Base-by-base conservation (phyloP, 129 eudicot genomes). In the Logfia minima region DNA sequence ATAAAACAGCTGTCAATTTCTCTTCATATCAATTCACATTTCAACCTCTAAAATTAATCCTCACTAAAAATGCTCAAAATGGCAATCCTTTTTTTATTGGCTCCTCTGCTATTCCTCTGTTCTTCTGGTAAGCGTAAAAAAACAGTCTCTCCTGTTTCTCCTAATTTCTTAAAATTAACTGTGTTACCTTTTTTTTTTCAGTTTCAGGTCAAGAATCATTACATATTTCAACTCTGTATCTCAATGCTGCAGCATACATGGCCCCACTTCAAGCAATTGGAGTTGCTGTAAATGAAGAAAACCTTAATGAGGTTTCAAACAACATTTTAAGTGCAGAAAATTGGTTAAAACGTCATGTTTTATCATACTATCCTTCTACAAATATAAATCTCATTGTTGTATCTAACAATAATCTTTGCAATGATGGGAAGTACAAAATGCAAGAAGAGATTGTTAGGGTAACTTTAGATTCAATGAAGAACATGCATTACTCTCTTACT, bases 321-420 rank as follows among this genome's bases (percentile, higher is more conserved):
- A 92, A 81, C 66, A 78, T 92, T 59, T 79, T 87, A 58, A 67
- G 58, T 72, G 98, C 98, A 43, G 98, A 93, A 85, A 79, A 52
- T 34, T 93, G 98, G 98, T 68, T 90, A 26, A 88, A 90, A 63
- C 28, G 43, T 70, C 82, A 88, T 82, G 96, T 93, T 64, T 63
- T 93, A 62, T 65, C 89, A 51, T 65, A 81, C 64, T 90, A 93
- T 59, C 97, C 98, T 6, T 70, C 87, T 19, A 74, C 70, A 23
- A 83, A 83, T n/a, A 81, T 93, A 4, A 82, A 86, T 68, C 80
- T 79, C 74, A 82, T 93, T 61, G 81, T 90, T 28, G 84, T 86
- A 16, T 86, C 92, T 67, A 85, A 85, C 72, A 53, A 60, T 70
- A 70, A 82, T 10, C 80, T 93, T 23, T 93, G 98, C 79, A 34